Percentiles rank a stretch among this genome's conserved stretches.
phyloP scores from a whole-genome alignment of 371 early-diverging fungal genomes.

The Rhizopus delemar region DNA sequence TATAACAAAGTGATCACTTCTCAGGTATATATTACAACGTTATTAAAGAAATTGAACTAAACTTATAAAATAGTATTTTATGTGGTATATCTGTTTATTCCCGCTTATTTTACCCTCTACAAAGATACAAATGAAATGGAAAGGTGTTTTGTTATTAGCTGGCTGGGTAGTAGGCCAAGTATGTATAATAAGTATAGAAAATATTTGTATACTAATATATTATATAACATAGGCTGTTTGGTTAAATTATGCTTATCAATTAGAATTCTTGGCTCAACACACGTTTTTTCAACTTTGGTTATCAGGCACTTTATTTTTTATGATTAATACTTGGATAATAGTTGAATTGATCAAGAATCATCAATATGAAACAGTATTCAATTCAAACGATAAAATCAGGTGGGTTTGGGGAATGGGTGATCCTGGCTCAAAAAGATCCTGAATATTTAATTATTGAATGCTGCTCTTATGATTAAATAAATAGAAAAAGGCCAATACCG shows the following conservation, averaged over 20 bases:
- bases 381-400: conserved; percentile 50
- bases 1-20: conserved; percentile 97
- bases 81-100: conserved; percentile 95
- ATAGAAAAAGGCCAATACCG: too few relatives aligned
- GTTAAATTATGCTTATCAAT: conserved; percentile 79
- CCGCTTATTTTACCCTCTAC: conserved; percentile 82
- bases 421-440: conserved; percentile 30
- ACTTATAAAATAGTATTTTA: conserved; percentile 77
- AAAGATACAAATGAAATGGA: conserved; percentile 51
- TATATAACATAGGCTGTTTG: conserved; percentile 72
- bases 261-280: conserved; percentile 85
- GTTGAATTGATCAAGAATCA: conserved; percentile 62
- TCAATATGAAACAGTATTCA: conserved; percentile 58
- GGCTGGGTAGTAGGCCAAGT: conserved; percentile 56
- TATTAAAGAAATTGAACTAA: conserved; percentile 1
- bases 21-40: conserved; percentile 65
- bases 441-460: neutral
- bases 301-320: conserved; percentile 71
- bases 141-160: conserved; percentile 58
- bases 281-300: conserved; percentile 78
- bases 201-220: neutral
- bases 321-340: conserved; percentile 69
- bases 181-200: neutral
- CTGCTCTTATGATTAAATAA: too few relatives aligned
- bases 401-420: conserved; percentile 59